Evolutionary conservation across 768 basidiomycete genomes (phyloP).

Genomic region (Phlebiopsis gigantea): DNA sequence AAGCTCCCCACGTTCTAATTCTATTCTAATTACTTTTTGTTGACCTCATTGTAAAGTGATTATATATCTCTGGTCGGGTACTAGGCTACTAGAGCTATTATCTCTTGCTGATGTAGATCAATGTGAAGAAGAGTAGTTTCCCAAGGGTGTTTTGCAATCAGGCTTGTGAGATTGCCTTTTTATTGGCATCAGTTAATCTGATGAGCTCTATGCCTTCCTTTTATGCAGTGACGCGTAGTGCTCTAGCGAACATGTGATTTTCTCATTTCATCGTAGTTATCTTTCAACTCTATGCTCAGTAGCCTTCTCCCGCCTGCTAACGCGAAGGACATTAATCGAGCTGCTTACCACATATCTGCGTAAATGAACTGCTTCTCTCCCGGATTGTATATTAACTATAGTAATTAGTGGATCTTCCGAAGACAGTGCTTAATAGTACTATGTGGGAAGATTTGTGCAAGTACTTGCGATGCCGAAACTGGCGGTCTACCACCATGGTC

Average conservation of each 20-base stretch:
- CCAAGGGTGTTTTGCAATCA: too few relatives aligned
- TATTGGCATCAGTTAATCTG: too few relatives aligned
- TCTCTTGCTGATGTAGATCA: too few relatives aligned
- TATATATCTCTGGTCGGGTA: too few relatives aligned
- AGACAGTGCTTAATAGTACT: neutral
- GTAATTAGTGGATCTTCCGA: neutral
- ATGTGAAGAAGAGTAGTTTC: too few relatives aligned
- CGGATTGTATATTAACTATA: neutral
- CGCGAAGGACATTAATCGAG: neutral
- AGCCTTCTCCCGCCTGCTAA: neutral
- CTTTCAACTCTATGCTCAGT: neutral
- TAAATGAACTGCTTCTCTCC: neutral
- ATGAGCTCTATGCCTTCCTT: too few relatives aligned
- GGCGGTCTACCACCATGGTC: neutral
- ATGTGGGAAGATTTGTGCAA: neutral
- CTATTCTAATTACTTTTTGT: too few relatives aligned
- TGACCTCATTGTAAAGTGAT: too few relatives aligned
- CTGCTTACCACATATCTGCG: neutral
- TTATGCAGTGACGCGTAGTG: too few relatives aligned
- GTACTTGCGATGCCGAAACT: neutral
- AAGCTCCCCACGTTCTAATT: too few relatives aligned
- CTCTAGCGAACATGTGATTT: neutral
- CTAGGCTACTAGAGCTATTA: too few relatives aligned
- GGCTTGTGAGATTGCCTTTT: too few relatives aligned
- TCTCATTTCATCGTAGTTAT: neutral